Evolutionary conservation across 345 rosid species (phyloP).

Genomic region (Salix dunnii): DNA sequence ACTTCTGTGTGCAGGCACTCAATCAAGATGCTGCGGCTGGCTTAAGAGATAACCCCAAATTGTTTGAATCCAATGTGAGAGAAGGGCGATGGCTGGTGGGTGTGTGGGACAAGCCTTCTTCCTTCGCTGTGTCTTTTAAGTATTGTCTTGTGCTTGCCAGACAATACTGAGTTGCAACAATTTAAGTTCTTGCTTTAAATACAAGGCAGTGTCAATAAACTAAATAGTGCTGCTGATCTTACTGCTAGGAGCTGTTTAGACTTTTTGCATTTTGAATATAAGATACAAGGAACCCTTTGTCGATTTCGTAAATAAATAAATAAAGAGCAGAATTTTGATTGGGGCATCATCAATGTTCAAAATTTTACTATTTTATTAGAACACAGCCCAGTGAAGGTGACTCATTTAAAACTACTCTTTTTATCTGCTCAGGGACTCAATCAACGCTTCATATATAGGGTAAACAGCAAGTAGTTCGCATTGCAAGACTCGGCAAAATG

Average conservation of each 20-base stretch:
- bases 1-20: constrained; percentile 51
- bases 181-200: background rate
- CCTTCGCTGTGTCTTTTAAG: constrained; percentile 29
- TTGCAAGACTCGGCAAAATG: background rate
- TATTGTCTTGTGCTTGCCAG: background rate
- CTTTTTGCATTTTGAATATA: background rate
- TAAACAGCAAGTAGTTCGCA: background rate
- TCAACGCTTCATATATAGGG: background rate
- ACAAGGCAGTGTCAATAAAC: background rate
- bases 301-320: background rate
- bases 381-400: background rate
- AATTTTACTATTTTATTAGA: background rate
- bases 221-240: background rate
- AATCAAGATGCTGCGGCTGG: constrained; percentile 84
- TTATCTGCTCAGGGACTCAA: background rate
- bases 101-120: constrained; percentile 71
- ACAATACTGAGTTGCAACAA: background rate
- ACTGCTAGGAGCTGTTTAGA: background rate
- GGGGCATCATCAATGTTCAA: background rate
- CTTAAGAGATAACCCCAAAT: constrained; percentile 69
- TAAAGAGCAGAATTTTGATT: background rate
- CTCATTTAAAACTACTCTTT: background rate
- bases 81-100: constrained; percentile 75
- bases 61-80: constrained; percentile 65
- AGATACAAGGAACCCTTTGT: background rate